Base-by-base conservation (phyloP, 305 asterid species). In the Nicotiana rustica region DNA sequence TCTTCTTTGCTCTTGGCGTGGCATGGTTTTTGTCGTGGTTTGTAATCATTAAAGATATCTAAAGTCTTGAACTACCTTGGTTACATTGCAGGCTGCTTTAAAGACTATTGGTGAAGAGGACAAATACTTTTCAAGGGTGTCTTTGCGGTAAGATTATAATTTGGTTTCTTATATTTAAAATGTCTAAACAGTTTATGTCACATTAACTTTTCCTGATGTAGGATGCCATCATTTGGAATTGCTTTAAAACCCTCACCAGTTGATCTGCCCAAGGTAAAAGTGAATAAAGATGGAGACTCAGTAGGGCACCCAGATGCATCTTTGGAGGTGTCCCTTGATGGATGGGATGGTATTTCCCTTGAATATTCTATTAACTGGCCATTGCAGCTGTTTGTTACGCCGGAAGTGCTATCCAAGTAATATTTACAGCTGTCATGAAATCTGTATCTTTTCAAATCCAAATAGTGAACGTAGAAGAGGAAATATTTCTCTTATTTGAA, bases 281-380 rank as follows among this genome's bases (percentile, higher is more conserved):
- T 84, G 61, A 79, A 89, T 86, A 82, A 86, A 67, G 97, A 93
- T 87, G 94, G 95, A 77, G 99, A 92, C 83, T 73, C 87, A 10
- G 88, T 88, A 78, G 87, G 84, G 81, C 95, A 85, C 75, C 73
- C 92, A 78, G 99, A 95, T 68, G 80, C 89, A 87, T 85, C 92
- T 80, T 83, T 84, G 71, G 95, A 91, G 92, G 85, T 85, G 90
- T 88, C 95, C 81, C 88, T 93, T 76, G 98, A 95, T 85, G 99
- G 98, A 81, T 95, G 99, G 98, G 99, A 93, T 92, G 95, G 94
- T 70, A 93, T 95, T 84, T 89, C 98, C 84, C 97, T 97, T 84
- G 97, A 95, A 87, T 97, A 97, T 88, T 87, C 94, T 84, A 93
- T 97, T 83, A 97, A 93, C 86, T 97, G 99, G 99, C 99, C 99